These are phyloP conservation scores for Hypsizygus marmoreus DNA, from an alignment of 768 basidiomycete species.

Conservation along the genomic window DNA sequence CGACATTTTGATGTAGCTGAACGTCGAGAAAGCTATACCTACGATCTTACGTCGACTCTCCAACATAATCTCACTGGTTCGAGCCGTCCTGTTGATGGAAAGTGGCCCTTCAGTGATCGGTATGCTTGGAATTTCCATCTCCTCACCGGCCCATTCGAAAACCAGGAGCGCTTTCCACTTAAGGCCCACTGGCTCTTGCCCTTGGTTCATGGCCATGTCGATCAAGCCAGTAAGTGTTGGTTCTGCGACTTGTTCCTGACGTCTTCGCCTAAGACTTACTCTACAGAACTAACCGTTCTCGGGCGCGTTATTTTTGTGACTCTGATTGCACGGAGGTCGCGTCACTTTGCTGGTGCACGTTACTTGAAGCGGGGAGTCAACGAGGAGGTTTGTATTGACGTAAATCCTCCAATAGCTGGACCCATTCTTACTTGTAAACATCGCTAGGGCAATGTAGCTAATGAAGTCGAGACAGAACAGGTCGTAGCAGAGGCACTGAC, in stretches of 20 bases:
- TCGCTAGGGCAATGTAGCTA: conserved; percentile 92
- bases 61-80: conserved; percentile 84
- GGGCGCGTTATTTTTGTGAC: conserved; percentile 91
- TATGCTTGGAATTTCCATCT: conserved; percentile 97
- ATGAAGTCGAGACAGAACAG: conserved; percentile 99
- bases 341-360: conserved; percentile 94
- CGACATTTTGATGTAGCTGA: neutral
- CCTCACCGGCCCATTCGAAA: conserved; percentile 66
- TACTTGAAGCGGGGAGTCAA: conserved; percentile 95
- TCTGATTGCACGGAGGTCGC: conserved; percentile 90
- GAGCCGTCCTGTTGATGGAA: conserved; percentile 40
- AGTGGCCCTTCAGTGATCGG: conserved; percentile 79
- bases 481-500: conserved; percentile 91
- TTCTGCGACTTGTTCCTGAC: neutral
- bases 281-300: conserved; percentile 83
- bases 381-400: conserved; percentile 67
- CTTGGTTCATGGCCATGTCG: conserved; percentile 93
- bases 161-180: conserved; percentile 37
- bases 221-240: conserved; percentile 87
- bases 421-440: neutral
- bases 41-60: conserved; percentile 94
- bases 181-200: conserved; percentile 86
- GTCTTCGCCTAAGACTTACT: neutral
- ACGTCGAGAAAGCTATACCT: conserved; percentile 98
- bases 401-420: neutral